Evolutionary conservation across 1,139 yeast species (phyloP).

Genomic region (Blastobotrys capitulatus): DNA sequence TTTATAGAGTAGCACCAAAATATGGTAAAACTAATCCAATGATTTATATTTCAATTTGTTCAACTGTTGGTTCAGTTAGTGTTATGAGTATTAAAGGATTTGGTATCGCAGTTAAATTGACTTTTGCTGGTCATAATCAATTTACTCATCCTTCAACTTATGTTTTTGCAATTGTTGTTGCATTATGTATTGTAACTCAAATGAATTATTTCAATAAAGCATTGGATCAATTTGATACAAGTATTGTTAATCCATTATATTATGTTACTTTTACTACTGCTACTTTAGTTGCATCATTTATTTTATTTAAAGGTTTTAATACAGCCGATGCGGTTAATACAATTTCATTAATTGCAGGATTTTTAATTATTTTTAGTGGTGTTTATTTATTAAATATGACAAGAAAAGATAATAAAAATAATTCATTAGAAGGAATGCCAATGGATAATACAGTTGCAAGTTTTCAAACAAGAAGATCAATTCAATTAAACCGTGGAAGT

Average conservation of each 20-base stretch:
- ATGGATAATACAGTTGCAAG: conserved; percentile 84
- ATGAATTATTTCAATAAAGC: conserved; percentile 95
- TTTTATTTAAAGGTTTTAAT: conserved; percentile 81
- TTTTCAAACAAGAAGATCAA: conserved; percentile 58
- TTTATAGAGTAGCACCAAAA: conserved; percentile 74
- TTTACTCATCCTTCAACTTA: conserved; percentile 81
- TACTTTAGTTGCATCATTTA: conserved; percentile 80
- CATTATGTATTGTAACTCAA: conserved; percentile 77
- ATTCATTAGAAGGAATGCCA: conserved; percentile 57
- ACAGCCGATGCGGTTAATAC: conserved; percentile 76
- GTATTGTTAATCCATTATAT: conserved; percentile 85
- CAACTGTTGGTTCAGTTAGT: conserved; percentile 84
- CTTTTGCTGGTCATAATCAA: conserved; percentile 85
- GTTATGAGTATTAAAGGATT: conserved; percentile 92
- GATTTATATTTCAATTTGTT: conserved; percentile 85
- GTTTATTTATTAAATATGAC: conserved; percentile 79
- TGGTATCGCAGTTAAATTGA: conserved; percentile 85
- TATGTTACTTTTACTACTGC: conserved; percentile 91
- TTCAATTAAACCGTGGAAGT: conserved; percentile 39
- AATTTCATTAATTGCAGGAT: conserved; percentile 81
- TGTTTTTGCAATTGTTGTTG: conserved; percentile 72
- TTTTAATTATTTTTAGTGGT: conserved; percentile 80
- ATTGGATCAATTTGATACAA: conserved; percentile 86
- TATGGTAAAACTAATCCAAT: conserved; percentile 82
- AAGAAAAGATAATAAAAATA: conserved; percentile 43